Base-by-base conservation (phyloP, 2,329 filamentous ascomycete genomes). In the Microcera coccophila region DNA sequence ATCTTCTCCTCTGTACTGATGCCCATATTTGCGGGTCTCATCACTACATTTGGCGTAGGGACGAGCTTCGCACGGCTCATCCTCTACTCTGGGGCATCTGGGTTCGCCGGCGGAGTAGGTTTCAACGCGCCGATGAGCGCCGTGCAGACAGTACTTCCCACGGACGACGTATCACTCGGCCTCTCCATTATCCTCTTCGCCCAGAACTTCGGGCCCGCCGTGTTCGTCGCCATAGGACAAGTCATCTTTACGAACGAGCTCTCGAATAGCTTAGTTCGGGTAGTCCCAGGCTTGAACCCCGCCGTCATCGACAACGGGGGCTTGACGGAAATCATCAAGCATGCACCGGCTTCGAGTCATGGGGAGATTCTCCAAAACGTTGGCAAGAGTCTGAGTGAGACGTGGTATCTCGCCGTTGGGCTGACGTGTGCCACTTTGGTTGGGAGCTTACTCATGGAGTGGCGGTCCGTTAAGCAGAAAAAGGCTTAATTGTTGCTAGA, bases 161-260 rank as follows among this genome's bases (percentile, higher is more conserved):
- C 32, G 1, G 32, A 40, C 2, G 53, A 56, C 4, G 40, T 56
- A 1, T 49, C 49, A 0, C 42, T 56, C 0, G 54, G 53, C 0
- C 7, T 56, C 1, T 54, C 65, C 42, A 15, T 52, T 0, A 49
- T 57, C 16, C 4, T 57, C 0, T 57, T 57, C 11, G 47, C 54
- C 1, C 53, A 56, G 15, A 51, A 47, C 0, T 57, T 57, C 11
- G 54, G 54, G 0, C 54, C 54, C 0, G 51, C 53, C 8, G 12
- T 57, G 2, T 34, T 41, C 3, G 34, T 57, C 11, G 45, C 53
- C 0, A 35, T 54, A 3, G 49, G 51, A 1, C 54, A 57, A 15
- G 44, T 49, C 0, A 15, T 57, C 4, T 57, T 57, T n/a, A 52
- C 49, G 0, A 52, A 44, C 12, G 40, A 40, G 8, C 26, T 57